Evolutionary conservation across 2,329 filamentous ascomycete genomes (phyloP).

Genomic region (Fusarium sp.): DNA sequence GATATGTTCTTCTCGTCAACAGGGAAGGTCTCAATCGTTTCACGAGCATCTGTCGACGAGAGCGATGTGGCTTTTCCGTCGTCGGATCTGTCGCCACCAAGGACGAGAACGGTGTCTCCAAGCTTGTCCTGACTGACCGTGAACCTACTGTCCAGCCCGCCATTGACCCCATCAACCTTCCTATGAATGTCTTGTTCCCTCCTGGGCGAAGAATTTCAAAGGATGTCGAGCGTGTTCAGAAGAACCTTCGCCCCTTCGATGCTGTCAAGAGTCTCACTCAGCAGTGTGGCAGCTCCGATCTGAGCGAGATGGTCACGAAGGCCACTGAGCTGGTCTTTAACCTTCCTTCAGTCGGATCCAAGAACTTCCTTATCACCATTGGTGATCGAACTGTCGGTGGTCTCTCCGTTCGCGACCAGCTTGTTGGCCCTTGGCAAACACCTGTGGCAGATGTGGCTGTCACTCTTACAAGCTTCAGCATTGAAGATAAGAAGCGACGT

Average conservation of each 20-base stretch:
- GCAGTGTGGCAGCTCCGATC: conserved; percentile 70
- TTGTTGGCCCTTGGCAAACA: conserved; percentile 96
- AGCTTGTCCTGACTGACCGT: conserved; percentile 85
- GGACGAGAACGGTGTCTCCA: conserved; percentile 75
- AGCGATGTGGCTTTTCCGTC: conserved; percentile 93
- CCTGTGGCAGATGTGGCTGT: conserved; percentile 96
- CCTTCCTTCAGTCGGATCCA: conserved; percentile 93
- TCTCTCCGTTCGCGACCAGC: conserved; percentile 89
- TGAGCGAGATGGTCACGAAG: conserved; percentile 56
- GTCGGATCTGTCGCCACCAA: conserved; percentile 83
- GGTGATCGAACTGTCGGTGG: conserved; percentile 94
- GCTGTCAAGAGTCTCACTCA: conserved; percentile 75
- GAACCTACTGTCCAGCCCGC: conserved; percentile 81
- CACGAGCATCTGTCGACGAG: conserved; percentile 78
- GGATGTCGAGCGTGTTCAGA: conserved; percentile 46
- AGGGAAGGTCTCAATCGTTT: conserved; percentile 85
- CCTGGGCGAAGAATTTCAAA: conserved; percentile 62
- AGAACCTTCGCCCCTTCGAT: conserved; percentile 81
- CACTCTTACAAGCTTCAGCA: conserved; percentile 84
- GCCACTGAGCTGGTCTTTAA: conserved; percentile 87
- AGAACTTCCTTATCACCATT: conserved; percentile 97
- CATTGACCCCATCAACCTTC: conserved; percentile 83
- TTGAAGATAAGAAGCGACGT: conserved; percentile 76
- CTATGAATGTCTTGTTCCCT: conserved; percentile 90
- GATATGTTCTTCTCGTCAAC: conserved; percentile 93